Evolutionary conservation across 2,329 filamentous ascomycete genomes (phyloP).

Genomic region (Colletotrichum chrysophilum): DNA sequence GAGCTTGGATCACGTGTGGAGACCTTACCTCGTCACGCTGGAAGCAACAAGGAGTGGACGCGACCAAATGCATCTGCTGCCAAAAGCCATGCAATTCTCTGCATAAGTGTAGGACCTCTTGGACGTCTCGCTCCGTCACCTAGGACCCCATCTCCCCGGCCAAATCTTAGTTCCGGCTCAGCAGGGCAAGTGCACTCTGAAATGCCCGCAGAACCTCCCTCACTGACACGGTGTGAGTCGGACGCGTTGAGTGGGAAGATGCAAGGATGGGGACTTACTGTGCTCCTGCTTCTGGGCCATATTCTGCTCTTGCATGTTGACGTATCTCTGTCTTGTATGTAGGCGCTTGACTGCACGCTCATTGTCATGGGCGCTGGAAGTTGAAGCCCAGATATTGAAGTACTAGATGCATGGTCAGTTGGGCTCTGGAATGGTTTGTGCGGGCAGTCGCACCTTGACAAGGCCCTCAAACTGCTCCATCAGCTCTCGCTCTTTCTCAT

Average conservation of each 20-base stretch:
- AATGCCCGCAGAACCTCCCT: constrained; percentile 66
- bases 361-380: constrained; percentile 75
- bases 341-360: constrained; percentile 80
- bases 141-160: background rate
- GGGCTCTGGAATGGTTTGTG: background rate
- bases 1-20: constrained; percentile 21
- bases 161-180: constrained; percentile 35
- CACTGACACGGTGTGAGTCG: constrained; percentile 39
- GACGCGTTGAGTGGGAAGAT: background rate
- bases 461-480: constrained; percentile 71
- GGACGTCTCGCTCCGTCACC: background rate
- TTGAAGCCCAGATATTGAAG: constrained; percentile 80
- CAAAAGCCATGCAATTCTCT: background rate
- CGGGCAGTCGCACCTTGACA: constrained; percentile 56
- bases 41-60: background rate
- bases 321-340: constrained; percentile 78
- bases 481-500: constrained; percentile 68
- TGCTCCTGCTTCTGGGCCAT: constrained; percentile 80
- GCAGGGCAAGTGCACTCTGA: constrained; percentile 63
- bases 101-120: background rate
- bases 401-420: constrained; percentile 55
- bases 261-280: constrained; percentile 62
- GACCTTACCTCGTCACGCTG: background rate
- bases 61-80: background rate
- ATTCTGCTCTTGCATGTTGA: constrained; percentile 74